These are phyloP conservation scores for Lagerstroemia speciosa DNA, from an alignment of 345 rosid genomes.

Conservation along the genomic window DNA sequence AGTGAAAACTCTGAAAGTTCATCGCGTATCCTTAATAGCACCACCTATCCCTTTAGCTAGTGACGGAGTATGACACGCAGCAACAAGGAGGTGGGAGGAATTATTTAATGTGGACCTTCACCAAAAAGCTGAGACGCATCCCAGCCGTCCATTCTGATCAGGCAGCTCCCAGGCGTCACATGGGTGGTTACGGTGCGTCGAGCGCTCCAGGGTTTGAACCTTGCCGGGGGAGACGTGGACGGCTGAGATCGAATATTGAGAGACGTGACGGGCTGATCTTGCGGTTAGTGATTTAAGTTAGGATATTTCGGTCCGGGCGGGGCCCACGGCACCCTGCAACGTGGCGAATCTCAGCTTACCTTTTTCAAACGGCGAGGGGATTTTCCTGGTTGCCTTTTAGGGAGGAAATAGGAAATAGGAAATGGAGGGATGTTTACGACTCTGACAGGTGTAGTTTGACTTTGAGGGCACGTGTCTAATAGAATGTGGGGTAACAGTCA, in stretches of 20 bases:
- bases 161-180: background rate
- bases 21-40: background rate
- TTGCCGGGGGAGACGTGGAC: constrained; percentile 26
- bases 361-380: background rate
- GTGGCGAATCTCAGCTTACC: constrained; percentile 1
- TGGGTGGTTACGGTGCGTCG: background rate
- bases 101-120: background rate
- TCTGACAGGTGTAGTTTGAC: constrained; percentile 1
- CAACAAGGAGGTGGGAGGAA: background rate
- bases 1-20: background rate
- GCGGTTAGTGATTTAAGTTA: background rate
- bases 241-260: background rate
- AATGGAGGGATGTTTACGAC: too few species aligned
- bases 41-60: background rate
- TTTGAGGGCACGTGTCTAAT: constrained; percentile 10
- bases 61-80: background rate
- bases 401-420: background rate
- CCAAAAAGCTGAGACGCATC: background rate
- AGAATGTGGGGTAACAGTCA: constrained; percentile 20
- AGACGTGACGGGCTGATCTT: constrained; percentile 35
- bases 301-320: background rate
- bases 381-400: background rate
- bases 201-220: constrained; percentile 1
- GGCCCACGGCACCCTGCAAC: background rate
- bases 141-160: background rate